Evolutionary conservation across 768 basidiomycete species (phyloP), one percentile per base, ranked within the genome.

Genomic region (Boletus huronensis): DNA sequence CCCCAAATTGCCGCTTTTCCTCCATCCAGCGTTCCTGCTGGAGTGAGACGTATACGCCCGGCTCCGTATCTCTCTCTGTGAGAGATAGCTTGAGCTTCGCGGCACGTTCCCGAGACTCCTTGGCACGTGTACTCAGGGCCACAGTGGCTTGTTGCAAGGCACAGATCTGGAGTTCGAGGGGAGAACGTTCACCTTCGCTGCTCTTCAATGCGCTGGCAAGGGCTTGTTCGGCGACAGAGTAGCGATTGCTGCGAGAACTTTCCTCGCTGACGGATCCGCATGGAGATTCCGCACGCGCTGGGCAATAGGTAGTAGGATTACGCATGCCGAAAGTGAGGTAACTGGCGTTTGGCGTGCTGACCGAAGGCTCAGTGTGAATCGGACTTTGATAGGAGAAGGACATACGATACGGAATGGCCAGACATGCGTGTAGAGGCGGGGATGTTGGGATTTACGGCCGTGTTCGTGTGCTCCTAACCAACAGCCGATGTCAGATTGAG

Each of bases 11-110:
- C 52, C 75, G 70, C 56, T 73, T 74, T 58, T 83, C 82, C 55
- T 78, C 77, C 67, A 76, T 70, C 81, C 80, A 82, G 29, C 78
- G 74, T 46, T 80, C 73, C 1, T 72, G 73, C 54, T 80, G 75
- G 38, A 79, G 65, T 9, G 72, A 55, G 53, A 68, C 65, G 53
- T 74, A 78, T 17, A 58, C 58, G 6, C 55, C 62, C 0, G 77
- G 76, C 8, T 79, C 75, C 6, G 69, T 57, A 42, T 71, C 72
- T 48, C 75, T 70, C 47, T 76, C 71, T 0, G 67, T 59, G 17
- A 81, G 70, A 40, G 73, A 57, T 19, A 60, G 59, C 14, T 75
- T 74, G 32, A 82, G 68, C 51, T 70, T 74, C 42, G 69, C 71
- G 6, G 74, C 70, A 53, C 73, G 71, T 47, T 78, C 73, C 52